These are phyloP conservation scores for Pythium oligandrum DNA, from an alignment of 352 stramenopile genomes.

Conservation along the genomic window DNA sequence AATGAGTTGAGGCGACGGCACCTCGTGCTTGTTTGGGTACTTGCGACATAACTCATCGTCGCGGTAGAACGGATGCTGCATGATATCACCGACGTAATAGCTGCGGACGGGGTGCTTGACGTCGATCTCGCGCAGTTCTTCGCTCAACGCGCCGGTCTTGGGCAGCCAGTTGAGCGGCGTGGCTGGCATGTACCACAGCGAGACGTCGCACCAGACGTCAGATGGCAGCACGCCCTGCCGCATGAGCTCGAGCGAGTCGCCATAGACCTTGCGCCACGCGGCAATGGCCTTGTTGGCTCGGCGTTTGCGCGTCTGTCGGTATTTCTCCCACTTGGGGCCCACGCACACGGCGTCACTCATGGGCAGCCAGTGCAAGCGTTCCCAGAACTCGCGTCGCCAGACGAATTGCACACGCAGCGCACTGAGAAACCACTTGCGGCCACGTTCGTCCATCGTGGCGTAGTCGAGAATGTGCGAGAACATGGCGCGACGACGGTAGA, in stretches of 20 bases:
- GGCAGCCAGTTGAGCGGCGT: slow-evolving; percentile 38
- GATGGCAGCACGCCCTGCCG: slow-evolving; percentile 23
- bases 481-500: slow-evolving; percentile 27
- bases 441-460: slow-evolving; percentile 16
- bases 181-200: slow-evolving; percentile 41
- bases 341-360: slow-evolving; percentile 41
- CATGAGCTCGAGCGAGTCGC: slow-evolving; percentile 43
- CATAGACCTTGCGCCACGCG: slow-evolving; percentile 37
- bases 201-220: slow-evolving; percentile 38
- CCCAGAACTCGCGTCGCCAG: slow-evolving; percentile 40
- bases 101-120: slow-evolving; percentile 22
- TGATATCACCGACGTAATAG: slow-evolving; percentile 16
- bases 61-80: slow-evolving; percentile 24
- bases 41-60: slow-evolving; percentile 14
- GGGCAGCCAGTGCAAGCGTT: slow-evolving; percentile 39
- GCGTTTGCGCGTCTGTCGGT: slow-evolving; percentile 32
- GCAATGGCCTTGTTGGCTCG: slow-evolving; percentile 32
- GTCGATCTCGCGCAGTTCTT: slow-evolving; percentile 23
- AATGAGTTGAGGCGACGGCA: slow-evolving; percentile 10
- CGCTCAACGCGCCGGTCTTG: slow-evolving; percentile 16
- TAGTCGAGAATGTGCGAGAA: slow-evolving; percentile 29
- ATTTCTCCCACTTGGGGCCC: slow-evolving; percentile 29
- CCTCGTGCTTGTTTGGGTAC: slow-evolving; percentile 13
- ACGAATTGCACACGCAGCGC: slow-evolving; percentile 39
- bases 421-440: slow-evolving; percentile 23